Percentiles rank a stretch among this genome's conserved stretches.
Evolutionary conservation across 2,329 filamentous ascomycete species (phyloP).

Genomic region (Trichoderma afroharzianum): DNA sequence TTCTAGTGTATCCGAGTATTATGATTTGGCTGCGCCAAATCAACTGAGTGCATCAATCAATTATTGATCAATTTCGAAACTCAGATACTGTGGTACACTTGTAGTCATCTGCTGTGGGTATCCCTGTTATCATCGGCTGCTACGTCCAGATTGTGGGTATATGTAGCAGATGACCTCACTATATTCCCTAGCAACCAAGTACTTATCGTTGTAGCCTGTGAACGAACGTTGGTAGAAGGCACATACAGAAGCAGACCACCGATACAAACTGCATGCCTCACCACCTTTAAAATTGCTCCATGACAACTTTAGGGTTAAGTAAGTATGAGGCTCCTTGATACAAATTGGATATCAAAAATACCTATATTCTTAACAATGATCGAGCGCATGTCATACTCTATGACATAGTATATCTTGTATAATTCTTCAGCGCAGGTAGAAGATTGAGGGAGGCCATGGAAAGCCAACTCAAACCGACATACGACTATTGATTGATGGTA

Average conservation of each 20-base stretch:
- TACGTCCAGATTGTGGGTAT: not conserved
- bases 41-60: not conserved
- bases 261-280: not conserved
- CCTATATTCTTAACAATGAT: not conserved
- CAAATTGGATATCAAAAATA: not conserved
- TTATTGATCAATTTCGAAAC: not conserved
- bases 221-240: not conserved
- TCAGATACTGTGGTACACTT: not conserved
- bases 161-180: not conserved
- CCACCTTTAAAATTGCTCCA: not conserved
- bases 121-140: not conserved
- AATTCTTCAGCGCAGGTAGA: not conserved
- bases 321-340: not conserved
- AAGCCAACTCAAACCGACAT: not conserved
- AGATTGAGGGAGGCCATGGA: not conserved
- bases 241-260: not conserved
- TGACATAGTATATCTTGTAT: not conserved
- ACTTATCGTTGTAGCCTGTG: not conserved
- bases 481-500: not conserved
- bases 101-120: not conserved
- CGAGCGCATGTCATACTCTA: not conserved
- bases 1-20: not conserved
- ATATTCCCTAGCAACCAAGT: not conserved
- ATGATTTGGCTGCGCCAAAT: not conserved
- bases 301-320: not conserved